Evolutionary conservation across 148 eudicot species (phyloP), one percentile per base, ranked within the genome.

Genomic region (Heliosperma pusillum): DNA sequence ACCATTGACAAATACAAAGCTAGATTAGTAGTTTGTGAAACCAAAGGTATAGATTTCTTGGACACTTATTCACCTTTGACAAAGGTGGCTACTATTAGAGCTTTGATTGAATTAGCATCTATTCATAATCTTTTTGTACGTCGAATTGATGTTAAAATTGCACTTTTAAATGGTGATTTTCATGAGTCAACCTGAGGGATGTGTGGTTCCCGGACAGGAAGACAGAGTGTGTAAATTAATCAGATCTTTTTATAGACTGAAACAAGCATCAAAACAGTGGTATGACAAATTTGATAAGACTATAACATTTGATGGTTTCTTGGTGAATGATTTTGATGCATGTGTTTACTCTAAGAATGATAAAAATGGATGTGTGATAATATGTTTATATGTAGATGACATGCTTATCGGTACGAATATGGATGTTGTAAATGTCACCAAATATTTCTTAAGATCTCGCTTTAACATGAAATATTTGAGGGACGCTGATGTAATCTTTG

Each of bases 41-140:
- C 26, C 2, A 7, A 3, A 21, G 66, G 66, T 21, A 5, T 62
- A 62, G 29, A 62, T 62, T 62, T 62, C 66, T 62, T 62, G 8
- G 7, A 27, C 17, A 62, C 66, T 5, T 62, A 62, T 22, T 62
- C 66, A n/a, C 66, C 17, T 62, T 9, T 22, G 13, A 62, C 66
- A 2, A 62, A 62, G 66, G 33, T 27, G 21, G 25, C 66, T n/a
- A 62, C 66, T 22, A 62, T 62, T 62, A 62, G 29, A 62, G 66
- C 66, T 62, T 62, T 62, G 33, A 62, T 62, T 21, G 27, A 22
- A 4, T 25, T 62, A 11, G 66, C 24, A 2, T 62, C 17, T 3
- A 7, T 21, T 7, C 24, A 62, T 62, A 19, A 62, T 62, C 66
- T 62, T 7, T 9, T 62, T 21, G 25, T 22, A 13, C 27, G 21